phyloP scores from a whole-genome alignment of 306 rosid species.

The Lathyrus aphaca region DNA sequence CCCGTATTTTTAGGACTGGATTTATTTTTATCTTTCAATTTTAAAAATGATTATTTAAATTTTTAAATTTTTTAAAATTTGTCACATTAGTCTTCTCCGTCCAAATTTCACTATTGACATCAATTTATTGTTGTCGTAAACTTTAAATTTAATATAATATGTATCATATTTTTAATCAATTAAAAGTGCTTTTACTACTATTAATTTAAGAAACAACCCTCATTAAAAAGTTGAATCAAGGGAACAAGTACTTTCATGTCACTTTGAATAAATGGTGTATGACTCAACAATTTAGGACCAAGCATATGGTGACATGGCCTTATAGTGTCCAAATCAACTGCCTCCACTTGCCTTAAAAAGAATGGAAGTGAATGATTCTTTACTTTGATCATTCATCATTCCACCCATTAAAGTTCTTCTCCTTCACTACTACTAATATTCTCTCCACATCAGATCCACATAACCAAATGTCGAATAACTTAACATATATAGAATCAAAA shows the following conservation, averaged over 20 bases:
- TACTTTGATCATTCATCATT: constrained; percentile 28
- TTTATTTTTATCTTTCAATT: no score
- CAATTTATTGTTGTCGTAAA: no score
- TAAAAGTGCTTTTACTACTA: neutral
- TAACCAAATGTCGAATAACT: constrained; percentile 27
- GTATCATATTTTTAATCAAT: neutral
- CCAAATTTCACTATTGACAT: no score
- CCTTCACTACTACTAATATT: constrained; percentile 19
- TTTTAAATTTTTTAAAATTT: no score
- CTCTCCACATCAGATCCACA: constrained; percentile 30
- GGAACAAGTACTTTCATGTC: constrained; percentile 37
- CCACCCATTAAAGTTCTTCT: constrained; percentile 30
- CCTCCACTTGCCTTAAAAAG: constrained; percentile 49
- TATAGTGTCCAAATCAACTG: constrained; percentile 43
- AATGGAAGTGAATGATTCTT: constrained; percentile 33
- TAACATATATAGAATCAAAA: constrained; percentile 35
- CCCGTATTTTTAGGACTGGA: no score
- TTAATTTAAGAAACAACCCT: neutral
- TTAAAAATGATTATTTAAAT: no score
- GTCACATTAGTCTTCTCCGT: no score
- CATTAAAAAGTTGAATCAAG: constrained; percentile 26
- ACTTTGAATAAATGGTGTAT: constrained; percentile 44
- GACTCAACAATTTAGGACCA: constrained; percentile 43
- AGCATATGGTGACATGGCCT: constrained; percentile 50
- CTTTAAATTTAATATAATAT: neutral